Evolutionary conservation across 345 rosid species (phyloP), one percentile per base, ranked within the genome.

Genomic region (Ricinus communis): DNA sequence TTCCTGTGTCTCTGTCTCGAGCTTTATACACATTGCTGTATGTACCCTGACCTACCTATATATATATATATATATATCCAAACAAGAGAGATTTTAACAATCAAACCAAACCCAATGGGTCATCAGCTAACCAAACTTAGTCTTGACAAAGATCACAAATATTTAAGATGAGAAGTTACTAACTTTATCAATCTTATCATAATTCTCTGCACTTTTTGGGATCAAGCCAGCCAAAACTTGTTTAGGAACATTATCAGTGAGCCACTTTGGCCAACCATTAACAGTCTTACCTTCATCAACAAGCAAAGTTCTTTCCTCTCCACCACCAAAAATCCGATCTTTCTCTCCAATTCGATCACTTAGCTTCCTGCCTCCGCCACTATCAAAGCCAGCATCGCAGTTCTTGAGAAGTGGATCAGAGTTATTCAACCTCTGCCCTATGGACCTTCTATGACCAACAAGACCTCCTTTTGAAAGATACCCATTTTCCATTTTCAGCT

Each of bases 21-120:
- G 92, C 97, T 82, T 83, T 88, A 76, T 88, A 87, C 43, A 88
- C 97, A 75, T 91, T 85, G 76, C 94, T 91, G 74, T 87, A 83
- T n/a, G 90, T 91, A 31, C 89, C 92, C 75, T 79, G 83, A 58
- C 90, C 87, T 69, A 85, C 69, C 91, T 85, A 65, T 69, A n/a
- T n/a, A n/a, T n/a, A n/a, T n/a, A n/a, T n/a, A n/a, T n/a, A n/a
- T n/a, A n/a, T n/a, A 13, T 18, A 52, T 27, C 52, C 75, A 81
- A 66, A 36, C 22, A 61, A 36, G 16, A 52, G 40, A 51, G 19
- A 45, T 30, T 47, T 9, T 9, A 47, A 1, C 24, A 43, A 28
- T 12, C 11, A 2, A 43, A 38, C n/a, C 11, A 2, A 43, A 15
- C 36, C 43, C 18, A 18, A 58, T 13, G 3, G 40, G n/a, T n/a